Base-by-base conservation (phyloP, 1,284 basidiomycete species). In the Nidula niveotomentosa region DNA sequence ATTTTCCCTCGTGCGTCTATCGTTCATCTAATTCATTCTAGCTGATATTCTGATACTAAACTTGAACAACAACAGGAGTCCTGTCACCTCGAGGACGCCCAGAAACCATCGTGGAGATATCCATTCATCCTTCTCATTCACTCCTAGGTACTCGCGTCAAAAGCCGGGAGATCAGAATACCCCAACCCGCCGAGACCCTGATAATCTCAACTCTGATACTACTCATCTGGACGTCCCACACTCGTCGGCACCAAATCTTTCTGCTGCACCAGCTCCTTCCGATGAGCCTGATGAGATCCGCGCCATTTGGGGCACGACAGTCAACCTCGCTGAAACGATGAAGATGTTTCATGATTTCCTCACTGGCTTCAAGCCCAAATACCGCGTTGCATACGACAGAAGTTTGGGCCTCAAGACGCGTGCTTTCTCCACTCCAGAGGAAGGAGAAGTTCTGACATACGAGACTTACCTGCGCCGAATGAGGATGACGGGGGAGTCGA, bases 261-360 rank as follows among this genome's bases (percentile, higher is more conserved):
- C 91, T 8, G 86, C 83, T 0, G 82, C 82, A 9, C 79, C 77
- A 7, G 77, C 74, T 0, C 81, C 84, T 1, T 79, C 85, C 1
- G 85, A 88, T 52, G 86, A 90, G 58, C 85, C 88, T 2, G 83
- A 92, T 58, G 90, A 91, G 56, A 88, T 93, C 57, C 91, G 93
- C 56, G 94, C 90, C 23, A 94, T 98, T 62, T 98, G 96, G 96
- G 96, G 96, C 37, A 99, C 96, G 1, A 95, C 90, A 2, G 94
- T 99, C 59, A 91, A 92, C 61, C 82, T 98, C 18, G 81, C 85
- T 5, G 92, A 97, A 70, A 91, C 91, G 9, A 97, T 98, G 92
- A 88, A 89, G 65, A 73, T 88, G 33, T 98, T 98, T 77, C 85
- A 88, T 48, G 86, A 92, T 49, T 98, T 98, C 70, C 74, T 99